Evolutionary conservation across 2,329 filamentous ascomycete species (phyloP).

Genomic region (Incumbomyces lentus): DNA sequence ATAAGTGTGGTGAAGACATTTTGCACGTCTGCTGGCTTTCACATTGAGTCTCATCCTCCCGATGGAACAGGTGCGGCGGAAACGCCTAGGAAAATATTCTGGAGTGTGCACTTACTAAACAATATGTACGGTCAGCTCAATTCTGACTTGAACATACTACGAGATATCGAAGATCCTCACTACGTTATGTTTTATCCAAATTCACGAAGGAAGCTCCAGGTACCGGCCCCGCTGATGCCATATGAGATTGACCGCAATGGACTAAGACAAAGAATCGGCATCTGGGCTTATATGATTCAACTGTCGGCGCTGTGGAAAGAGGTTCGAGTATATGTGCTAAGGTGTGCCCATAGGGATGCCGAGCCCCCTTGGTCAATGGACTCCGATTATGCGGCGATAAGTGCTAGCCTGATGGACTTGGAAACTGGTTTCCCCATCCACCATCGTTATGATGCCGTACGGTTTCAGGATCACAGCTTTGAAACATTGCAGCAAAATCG

Average conservation of each 20-base stretch:
- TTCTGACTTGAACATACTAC: neutral
- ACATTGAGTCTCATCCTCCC: too few relatives aligned
- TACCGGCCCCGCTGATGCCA: too few relatives aligned
- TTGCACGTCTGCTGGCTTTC: too few relatives aligned
- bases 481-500: slow-evolving; percentile 37
- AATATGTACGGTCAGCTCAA: too few relatives aligned
- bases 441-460: slow-evolving; percentile 44
- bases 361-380: slow-evolving; percentile 44
- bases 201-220: too few relatives aligned
- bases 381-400: slow-evolving; percentile 41
- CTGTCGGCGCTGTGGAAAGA: slow-evolving; percentile 44
- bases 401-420: slow-evolving; percentile 43
- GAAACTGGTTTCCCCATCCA: slow-evolving; percentile 35
- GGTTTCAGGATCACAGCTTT: slow-evolving; percentile 41
- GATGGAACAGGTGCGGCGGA: too few relatives aligned
- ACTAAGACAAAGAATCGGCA: slow-evolving; percentile 31
- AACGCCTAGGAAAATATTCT: too few relatives aligned
- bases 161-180: slow-evolving; percentile 6
- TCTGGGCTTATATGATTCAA: slow-evolving; percentile 42
- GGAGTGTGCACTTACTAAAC: too few relatives aligned
- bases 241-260: too few relatives aligned
- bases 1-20: too few relatives aligned
- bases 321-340: slow-evolving; percentile 26
- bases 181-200: too few relatives aligned
- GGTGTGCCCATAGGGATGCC: slow-evolving; percentile 38